These are phyloP conservation scores for Rhynchospora pubera DNA, from an alignment of 176 grass and related monocot genomes.

Conservation along the genomic window DNA sequence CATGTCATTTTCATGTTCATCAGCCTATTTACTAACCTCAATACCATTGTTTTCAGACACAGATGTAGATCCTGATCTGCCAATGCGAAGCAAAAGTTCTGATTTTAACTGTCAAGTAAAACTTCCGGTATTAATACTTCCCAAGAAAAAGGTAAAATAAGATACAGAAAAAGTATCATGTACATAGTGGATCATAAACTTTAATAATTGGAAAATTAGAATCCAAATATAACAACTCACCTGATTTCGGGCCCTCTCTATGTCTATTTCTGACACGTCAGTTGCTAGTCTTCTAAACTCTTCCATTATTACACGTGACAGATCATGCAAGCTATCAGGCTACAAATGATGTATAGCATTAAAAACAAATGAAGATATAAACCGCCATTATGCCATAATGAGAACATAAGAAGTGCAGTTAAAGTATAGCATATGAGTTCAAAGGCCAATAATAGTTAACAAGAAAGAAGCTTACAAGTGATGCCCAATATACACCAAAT, in stretches of 20 bases:
- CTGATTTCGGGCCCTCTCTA: conserved; percentile 76
- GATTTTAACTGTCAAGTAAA: conserved; percentile 76
- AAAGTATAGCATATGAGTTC: background rate
- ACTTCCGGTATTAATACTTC: conserved; percentile 15
- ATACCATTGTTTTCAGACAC: conserved; percentile 94
- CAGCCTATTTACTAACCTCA: conserved; percentile 54
- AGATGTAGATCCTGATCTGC: conserved; percentile 59
- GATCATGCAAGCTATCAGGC: conserved; percentile 53
- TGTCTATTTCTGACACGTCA: conserved; percentile 71
- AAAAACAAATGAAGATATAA: too few relatives aligned
- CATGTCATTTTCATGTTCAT: too few relatives aligned
- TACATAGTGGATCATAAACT: conserved; percentile 11
- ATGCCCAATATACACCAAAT: conserved; percentile 72
- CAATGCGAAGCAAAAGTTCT: conserved; percentile 67
- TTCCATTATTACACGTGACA: conserved; percentile 77
- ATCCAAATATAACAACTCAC: conserved; percentile 33
- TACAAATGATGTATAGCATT: conserved; percentile 30
- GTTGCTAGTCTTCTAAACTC: conserved; percentile 77
- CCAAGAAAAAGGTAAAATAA: background rate
- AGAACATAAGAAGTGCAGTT: conserved; percentile 2
- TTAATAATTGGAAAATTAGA: background rate
- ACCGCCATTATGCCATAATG: background rate
- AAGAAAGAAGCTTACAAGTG: conserved; percentile 45
- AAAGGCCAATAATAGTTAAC: conserved; percentile 13
- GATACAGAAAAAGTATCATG: background rate